Percentiles rank a stretch among this genome's conserved stretches.
These are phyloP conservation scores for Microascus cirrosus DNA, from an alignment of 2,329 filamentous ascomycete genomes.

Conservation along the genomic window DNA sequence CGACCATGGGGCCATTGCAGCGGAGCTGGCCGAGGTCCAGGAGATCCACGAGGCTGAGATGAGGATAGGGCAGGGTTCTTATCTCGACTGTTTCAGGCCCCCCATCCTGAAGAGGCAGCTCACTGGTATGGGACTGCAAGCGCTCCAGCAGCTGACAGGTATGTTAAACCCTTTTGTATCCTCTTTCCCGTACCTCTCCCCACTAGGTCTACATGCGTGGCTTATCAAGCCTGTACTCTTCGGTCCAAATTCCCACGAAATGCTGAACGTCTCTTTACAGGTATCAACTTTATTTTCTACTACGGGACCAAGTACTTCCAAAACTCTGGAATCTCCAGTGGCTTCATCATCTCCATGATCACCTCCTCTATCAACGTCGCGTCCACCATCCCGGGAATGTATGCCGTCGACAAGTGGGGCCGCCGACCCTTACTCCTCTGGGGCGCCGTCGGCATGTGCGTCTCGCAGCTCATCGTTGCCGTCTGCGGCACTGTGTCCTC, in stretches of 20 bases:
- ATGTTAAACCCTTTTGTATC: background rate
- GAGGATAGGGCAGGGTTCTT: slow-evolving; percentile 28
- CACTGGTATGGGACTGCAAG: slow-evolving; percentile 49
- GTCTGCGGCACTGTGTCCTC: slow-evolving; percentile 45
- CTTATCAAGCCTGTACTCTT: no score
- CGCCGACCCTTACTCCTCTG: slow-evolving; percentile 50
- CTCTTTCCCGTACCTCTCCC: no score
- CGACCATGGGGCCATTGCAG: slow-evolving; percentile 42
- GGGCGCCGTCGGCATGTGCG: slow-evolving; percentile 50
- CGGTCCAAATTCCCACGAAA: no score
- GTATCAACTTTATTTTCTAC: slow-evolving; percentile 20
- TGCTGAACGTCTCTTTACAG: background rate
- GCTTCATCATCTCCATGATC: slow-evolving; percentile 25
- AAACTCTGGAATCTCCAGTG: slow-evolving; percentile 23
- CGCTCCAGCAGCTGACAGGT: slow-evolving; percentile 40
- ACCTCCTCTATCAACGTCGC: slow-evolving; percentile 25
- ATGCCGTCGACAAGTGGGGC: slow-evolving; percentile 25
- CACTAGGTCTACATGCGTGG: no score
- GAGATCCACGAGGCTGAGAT: slow-evolving; percentile 50
- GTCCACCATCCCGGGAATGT: slow-evolving; percentile 24
- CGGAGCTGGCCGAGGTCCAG: slow-evolving; percentile 46
- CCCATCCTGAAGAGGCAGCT: slow-evolving; percentile 37
- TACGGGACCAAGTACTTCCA: slow-evolving; percentile 28
- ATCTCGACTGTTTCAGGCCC: slow-evolving; percentile 33
- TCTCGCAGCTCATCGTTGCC: slow-evolving; percentile 49